Conservation (phyloP, 1,139 yeast species). For the Ashbya aceris region DNA sequence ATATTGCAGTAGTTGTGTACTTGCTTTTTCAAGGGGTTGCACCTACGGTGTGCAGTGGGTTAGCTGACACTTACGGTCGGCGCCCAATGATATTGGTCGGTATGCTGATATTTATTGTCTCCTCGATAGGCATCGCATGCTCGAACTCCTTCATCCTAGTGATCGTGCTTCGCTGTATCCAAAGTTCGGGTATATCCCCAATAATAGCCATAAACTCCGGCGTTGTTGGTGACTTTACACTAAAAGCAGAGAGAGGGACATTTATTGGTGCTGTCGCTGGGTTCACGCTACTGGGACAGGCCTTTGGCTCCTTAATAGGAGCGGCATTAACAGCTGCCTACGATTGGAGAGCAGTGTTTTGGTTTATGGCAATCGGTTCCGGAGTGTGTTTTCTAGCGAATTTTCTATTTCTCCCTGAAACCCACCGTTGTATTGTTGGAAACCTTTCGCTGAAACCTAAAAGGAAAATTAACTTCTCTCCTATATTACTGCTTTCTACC, state of each 20-base stretch:
- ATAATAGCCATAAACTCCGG: constrained; percentile 61
- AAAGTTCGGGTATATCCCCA: constrained; percentile 64
- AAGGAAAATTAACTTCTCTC: constrained; percentile 35
- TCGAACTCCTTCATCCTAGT: constrained; percentile 45
- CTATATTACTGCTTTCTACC: constrained; percentile 31
- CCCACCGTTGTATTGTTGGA: constrained; percentile 59
- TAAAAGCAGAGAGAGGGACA: constrained; percentile 54
- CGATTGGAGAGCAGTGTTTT: constrained; percentile 72
- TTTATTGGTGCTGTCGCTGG: constrained; percentile 58
- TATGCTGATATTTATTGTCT: constrained; percentile 43
- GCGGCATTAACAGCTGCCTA: constrained; percentile 51
- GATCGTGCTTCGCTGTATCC: constrained; percentile 51
- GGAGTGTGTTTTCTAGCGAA: constrained; percentile 33
- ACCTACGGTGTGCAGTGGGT: constrained; percentile 44
- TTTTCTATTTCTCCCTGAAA: constrained; percentile 52
- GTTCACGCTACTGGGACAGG: constrained; percentile 59
- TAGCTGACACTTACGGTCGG: constrained; percentile 60
- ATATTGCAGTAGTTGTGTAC: constrained; percentile 63
- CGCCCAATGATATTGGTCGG: constrained; percentile 54
- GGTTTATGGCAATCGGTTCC: constrained; percentile 59
- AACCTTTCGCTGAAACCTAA: constrained; percentile 49
- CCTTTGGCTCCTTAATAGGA: constrained; percentile 70
- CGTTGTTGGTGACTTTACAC: constrained; percentile 58
- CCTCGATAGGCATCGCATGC: constrained; percentile 53
- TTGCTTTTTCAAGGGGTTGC: constrained; percentile 61